Percentiles rank a stretch among this genome's conserved stretches.
Conservation (phyloP, 208 protist species). For the Phytomonas serpens region DNA sequence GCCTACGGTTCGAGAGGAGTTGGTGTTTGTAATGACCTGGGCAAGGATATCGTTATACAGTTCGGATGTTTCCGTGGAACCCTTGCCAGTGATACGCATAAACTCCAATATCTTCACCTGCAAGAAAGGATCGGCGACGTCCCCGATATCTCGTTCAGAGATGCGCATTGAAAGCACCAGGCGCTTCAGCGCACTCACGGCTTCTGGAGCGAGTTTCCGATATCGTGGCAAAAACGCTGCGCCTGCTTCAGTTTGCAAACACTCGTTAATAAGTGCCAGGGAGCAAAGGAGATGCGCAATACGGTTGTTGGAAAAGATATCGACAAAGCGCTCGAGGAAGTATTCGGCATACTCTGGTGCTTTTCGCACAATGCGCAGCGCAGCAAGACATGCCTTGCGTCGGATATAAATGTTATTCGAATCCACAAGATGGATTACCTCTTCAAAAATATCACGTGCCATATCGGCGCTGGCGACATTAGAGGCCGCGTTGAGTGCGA, state of each 20-base stretch:
- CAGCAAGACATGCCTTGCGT: slow-evolving; percentile 93
- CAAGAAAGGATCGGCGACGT: slow-evolving; percentile 97
- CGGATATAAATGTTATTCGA: slow-evolving; percentile 67
- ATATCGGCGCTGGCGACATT: slow-evolving; percentile 97
- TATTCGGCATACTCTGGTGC: slow-evolving; percentile 93
- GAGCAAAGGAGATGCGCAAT: slow-evolving; percentile 81
- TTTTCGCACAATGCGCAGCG: slow-evolving; percentile 89
- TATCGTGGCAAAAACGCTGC: slow-evolving; percentile 55
- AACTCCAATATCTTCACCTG: slow-evolving; percentile 96
- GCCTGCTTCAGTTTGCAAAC: slow-evolving; percentile 45
- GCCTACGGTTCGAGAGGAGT: slow-evolving; percentile 92
- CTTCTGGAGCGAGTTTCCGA: slow-evolving; percentile 79
- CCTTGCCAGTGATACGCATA: slow-evolving; percentile 93
- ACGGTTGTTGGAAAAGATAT: slow-evolving; percentile 62
- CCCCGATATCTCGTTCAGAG: slow-evolving; percentile 93
- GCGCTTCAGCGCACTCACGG: slow-evolving; percentile 93
- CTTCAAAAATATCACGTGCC: slow-evolving; percentile 91
- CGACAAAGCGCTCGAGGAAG: slow-evolving; percentile 85
- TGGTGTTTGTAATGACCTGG: slow-evolving; percentile 97
- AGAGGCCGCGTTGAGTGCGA: slow-evolving; percentile 95
- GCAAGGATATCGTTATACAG: slow-evolving; percentile 97
- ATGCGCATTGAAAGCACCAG: slow-evolving; percentile 92
- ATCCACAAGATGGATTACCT: slow-evolving; percentile 90
- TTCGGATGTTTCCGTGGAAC: slow-evolving; percentile 90
- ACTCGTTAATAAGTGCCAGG: slow-evolving; percentile 91